These are phyloP conservation scores for Fusarium floridanum DNA, from an alignment of 2,329 filamentous ascomycete genomes.

Conservation along the genomic window DNA sequence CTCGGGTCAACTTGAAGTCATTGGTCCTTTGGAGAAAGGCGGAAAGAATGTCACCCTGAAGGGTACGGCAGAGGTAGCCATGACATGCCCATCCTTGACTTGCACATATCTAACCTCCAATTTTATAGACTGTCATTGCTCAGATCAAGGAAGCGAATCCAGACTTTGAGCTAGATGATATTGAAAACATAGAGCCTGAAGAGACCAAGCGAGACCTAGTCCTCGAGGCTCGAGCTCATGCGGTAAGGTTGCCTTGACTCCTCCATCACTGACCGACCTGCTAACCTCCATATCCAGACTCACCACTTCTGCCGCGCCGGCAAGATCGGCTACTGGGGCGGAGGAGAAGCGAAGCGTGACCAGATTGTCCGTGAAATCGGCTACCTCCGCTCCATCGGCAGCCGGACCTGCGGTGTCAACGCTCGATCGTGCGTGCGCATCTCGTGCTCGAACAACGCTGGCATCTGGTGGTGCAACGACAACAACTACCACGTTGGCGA, in stretches of 20 bases:
- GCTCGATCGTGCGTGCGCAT: conserved; percentile 11
- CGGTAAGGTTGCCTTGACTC: not conserved
- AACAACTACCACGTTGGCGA: conserved; percentile 3
- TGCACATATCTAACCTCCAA: not conserved
- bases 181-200: not conserved
- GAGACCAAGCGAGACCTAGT: not conserved
- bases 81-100: not conserved
- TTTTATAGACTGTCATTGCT: not conserved
- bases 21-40: not conserved
- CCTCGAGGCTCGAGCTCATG: conserved; percentile 1
- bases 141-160: conserved; percentile 1
- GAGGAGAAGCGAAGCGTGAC: conserved; percentile 2
- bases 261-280: not conserved
- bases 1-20: not conserved
- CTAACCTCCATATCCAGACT: not conserved
- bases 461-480: conserved; percentile 14
- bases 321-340: not conserved
- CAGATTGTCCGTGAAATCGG: conserved; percentile 3
- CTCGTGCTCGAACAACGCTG: conserved; percentile 1
- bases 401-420: conserved; percentile 10
- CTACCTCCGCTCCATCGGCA: conserved; percentile 10
- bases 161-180: not conserved
- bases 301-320: conserved; percentile 8
- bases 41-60: conserved; percentile 9
- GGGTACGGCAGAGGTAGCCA: conserved; percentile 1